Base-by-base conservation (phyloP, 495 filamentous ascomycete species). In the Penicillium malachiteum region DNA sequence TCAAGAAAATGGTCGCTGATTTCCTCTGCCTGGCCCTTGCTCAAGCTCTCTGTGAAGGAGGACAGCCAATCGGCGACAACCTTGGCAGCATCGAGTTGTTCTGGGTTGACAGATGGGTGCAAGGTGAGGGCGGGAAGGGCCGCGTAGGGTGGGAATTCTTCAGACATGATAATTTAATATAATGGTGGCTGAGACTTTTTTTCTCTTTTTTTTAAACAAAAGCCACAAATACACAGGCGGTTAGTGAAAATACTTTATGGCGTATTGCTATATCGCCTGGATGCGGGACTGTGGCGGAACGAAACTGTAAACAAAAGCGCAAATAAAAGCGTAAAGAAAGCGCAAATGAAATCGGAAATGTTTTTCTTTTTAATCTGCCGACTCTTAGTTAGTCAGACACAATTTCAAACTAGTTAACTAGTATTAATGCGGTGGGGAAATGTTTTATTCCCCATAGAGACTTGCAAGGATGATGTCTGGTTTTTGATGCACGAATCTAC, bases 111-210 rank as follows among this genome's bases (percentile, higher is more conserved):
- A 50, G 47, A 37, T 38, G 32, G 16, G 47, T 50, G 47, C 6
- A 50, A 33, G 16, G 32, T 39, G 12, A 50, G 35, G 3, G 16
- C 12, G 1, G 47, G 47, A 50, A 50, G 47, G 18, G 47, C 47
- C 32, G 47, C 47, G 12, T 17, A 50, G 32, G 47, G 47, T 33
- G 47, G 47, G 6, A 37, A 50, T 21, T 50, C 47, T 6, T 39
- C 33, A 38, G 31, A 12, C 47, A 50, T 50, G 12, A 1, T 50
- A 13, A 10, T 21, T 21, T 14, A 43, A 7, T 43, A 13, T 8
- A 38, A 38, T 38, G 1, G 1, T 43, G 41, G 41, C 41, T 43
- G 11, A 43, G 7, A 16, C 3, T 43, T 3, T 43, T n/a, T 38
- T 10, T 38, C 6, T 38, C 6, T 26, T 26, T 26, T 26, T 26